Base-by-base conservation (phyloP, 805 yeast genomes). In the Millerozyma acaciae region DNA sequence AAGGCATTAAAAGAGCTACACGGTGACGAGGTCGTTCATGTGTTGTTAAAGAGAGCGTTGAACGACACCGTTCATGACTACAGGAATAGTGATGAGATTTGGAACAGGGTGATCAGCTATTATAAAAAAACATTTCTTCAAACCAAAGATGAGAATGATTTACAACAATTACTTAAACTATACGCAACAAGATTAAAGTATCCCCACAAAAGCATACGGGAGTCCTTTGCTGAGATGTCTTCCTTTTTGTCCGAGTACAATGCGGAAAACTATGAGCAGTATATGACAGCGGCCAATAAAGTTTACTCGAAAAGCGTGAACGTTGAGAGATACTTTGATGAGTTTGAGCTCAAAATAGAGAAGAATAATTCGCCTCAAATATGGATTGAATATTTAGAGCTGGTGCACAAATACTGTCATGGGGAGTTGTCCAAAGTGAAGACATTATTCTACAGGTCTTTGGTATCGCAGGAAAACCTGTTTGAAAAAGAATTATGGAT, bases 181-280 rank as follows among this genome's bases (percentile, higher is more conserved):
- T 53, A 60, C 46, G 32, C 57, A 4, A 43, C 53, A 17, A 48
- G 73, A 24, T 45, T 76, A 4, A 24, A 43, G 2, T 40, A 46
- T 7, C 78, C 78, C 0, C 78, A 73, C 47, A 35, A 44, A 1
- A 43, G 51, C 3, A 34, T 73, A 6, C 70, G 68, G 3, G 57
- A 60, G 0, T 64, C 76, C 0, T 67, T 57, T 42, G 47, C 56
- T 7, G 50, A 51, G 1, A 64, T 57, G 27, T 74, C 78, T 1
- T 16, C 49, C 1, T 69, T 72, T 33, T 54, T 74, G 2, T 53
- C 75, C 1, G 22, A 35, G 2, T 25, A 56, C 28, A 50, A 42
- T 15, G 32, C 50, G 1, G 44, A 43, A 1, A 29, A 54, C 3
- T 73, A 74, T 38, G 58, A 55, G 1, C 23, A 32, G 0, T 49